Conservation (phyloP, 345 rosid species). For the Microthlaspi erraticum region DNA sequence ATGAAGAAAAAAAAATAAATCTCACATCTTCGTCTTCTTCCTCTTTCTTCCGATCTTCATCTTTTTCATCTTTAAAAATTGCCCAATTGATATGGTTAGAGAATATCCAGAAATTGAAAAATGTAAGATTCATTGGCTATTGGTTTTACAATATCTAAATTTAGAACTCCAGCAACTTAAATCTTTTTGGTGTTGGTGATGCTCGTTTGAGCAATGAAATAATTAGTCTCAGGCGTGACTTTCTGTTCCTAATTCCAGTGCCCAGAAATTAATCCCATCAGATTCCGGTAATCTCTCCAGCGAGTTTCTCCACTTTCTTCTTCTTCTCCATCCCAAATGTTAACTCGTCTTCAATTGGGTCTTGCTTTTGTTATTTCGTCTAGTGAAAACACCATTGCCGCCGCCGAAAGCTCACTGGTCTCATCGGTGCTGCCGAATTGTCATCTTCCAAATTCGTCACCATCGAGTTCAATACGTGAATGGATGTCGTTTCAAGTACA, state of each 20-base stretch:
- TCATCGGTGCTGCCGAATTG: constrained; percentile 39
- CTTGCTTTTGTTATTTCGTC: constrained; percentile 78
- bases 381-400: constrained; percentile 59
- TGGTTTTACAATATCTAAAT: too few relatives aligned
- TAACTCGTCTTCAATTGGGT: constrained; percentile 85
- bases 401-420: constrained; percentile 68
- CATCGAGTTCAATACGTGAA: constrained; percentile 81
- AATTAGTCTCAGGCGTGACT: constrained; percentile 86
- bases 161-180: constrained; percentile 48
- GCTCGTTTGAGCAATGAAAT: constrained; percentile 83
- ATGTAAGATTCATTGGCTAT: too few relatives aligned
- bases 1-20: too few relatives aligned
- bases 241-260: constrained; percentile 77
- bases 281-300: constrained; percentile 69
- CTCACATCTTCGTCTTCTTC: too few relatives aligned
- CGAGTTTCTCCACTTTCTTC: constrained; percentile 81
- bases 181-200: constrained; percentile 88
- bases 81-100: too few relatives aligned
- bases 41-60: too few relatives aligned
- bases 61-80: too few relatives aligned
- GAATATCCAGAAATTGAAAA: too few relatives aligned
- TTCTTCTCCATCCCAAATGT: constrained; percentile 68
- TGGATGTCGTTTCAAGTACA: constrained; percentile 79
- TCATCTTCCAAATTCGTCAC: constrained; percentile 60
- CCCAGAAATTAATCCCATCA: constrained; percentile 76